phyloP scores from a whole-genome alignment of 352 stramenopile genomes.

The Globisporangium echinulatum region DNA sequence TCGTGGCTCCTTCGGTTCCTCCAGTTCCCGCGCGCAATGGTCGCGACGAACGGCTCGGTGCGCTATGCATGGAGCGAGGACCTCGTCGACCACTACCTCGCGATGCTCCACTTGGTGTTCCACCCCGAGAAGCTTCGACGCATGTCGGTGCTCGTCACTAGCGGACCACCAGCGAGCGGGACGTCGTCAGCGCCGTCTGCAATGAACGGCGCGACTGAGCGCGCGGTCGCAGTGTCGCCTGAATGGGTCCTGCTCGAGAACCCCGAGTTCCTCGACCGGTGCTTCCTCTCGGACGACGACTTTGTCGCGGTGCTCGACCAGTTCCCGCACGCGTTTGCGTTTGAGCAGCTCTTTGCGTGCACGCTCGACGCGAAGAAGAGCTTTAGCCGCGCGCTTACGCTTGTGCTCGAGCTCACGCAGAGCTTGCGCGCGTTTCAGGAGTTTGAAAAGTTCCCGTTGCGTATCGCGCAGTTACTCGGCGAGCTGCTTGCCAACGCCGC shows the following conservation, averaged over 20 bases:
- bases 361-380: slow-evolving; percentile 70
- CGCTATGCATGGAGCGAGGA: slow-evolving; percentile 72
- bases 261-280: slow-evolving; percentile 70
- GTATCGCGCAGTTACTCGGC: slow-evolving; percentile 61
- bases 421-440: slow-evolving; percentile 67
- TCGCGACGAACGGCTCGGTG: slow-evolving; percentile 44
- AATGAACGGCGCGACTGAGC: slow-evolving; percentile 19
- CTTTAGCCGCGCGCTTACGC: slow-evolving; percentile 65
- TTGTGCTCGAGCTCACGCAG: slow-evolving; percentile 73
- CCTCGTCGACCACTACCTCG: slow-evolving; percentile 79
- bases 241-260: slow-evolving; percentile 85
- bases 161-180: slow-evolving; percentile 26
- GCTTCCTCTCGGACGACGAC: slow-evolving; percentile 80
- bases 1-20: slow-evolving; percentile 78
- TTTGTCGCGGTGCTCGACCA: slow-evolving; percentile 82
- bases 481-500: slow-evolving; percentile 59
- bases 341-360: slow-evolving; percentile 69
- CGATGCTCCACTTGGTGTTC: slow-evolving; percentile 83
- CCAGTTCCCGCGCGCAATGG: slow-evolving; percentile 70
- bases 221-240: slow-evolving; percentile 29
- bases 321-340: slow-evolving; percentile 78
- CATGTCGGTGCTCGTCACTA: slow-evolving; percentile 69
- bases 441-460: slow-evolving; percentile 72
- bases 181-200: slow-evolving; percentile 8
- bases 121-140: slow-evolving; percentile 75